phyloP scores from a whole-genome alignment of 2,329 filamentous ascomycete species.

The Fusarium sp. region DNA sequence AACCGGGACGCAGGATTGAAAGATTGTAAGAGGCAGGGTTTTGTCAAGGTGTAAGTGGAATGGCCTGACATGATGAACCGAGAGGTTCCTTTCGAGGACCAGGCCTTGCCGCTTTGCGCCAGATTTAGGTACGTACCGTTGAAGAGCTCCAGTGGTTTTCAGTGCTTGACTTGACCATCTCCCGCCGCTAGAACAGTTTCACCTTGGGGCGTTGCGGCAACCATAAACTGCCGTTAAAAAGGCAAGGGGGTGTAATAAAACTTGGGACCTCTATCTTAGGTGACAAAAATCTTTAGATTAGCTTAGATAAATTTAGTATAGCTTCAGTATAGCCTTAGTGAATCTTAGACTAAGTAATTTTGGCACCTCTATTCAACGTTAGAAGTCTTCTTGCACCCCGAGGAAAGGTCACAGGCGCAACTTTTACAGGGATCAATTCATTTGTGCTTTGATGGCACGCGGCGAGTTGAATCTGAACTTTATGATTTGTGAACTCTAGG shows the following conservation, averaged over 20 bases:
- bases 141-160: not conserved
- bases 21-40: slow-evolving; percentile 36
- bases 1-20: slow-evolving; percentile 30
- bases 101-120: slow-evolving; percentile 37
- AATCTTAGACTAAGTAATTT: too few relatives aligned
- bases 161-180: slow-evolving; percentile 2
- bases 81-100: slow-evolving; percentile 30
- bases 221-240: slow-evolving; percentile 34
- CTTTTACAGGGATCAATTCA: slow-evolving; percentile 9
- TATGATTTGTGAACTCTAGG: not conserved
- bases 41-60: slow-evolving; percentile 41
- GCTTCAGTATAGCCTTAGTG: too few relatives aligned
- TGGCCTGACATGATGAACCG: slow-evolving; percentile 41
- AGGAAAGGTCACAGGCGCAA: slow-evolving; percentile 20
- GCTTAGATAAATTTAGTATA: too few relatives aligned
- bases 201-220: slow-evolving; percentile 15
- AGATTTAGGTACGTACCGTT: slow-evolving; percentile 30
- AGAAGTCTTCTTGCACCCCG: too few relatives aligned
- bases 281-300: too few relatives aligned
- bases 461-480: not conserved
- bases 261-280: too few relatives aligned
- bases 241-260: too few relatives aligned
- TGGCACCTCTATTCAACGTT: too few relatives aligned
- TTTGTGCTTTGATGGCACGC: not conserved
- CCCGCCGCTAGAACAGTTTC: slow-evolving; percentile 33